Conservation (phyloP, 768 basidiomycete genomes). For the Phallus indusiatus region DNA sequence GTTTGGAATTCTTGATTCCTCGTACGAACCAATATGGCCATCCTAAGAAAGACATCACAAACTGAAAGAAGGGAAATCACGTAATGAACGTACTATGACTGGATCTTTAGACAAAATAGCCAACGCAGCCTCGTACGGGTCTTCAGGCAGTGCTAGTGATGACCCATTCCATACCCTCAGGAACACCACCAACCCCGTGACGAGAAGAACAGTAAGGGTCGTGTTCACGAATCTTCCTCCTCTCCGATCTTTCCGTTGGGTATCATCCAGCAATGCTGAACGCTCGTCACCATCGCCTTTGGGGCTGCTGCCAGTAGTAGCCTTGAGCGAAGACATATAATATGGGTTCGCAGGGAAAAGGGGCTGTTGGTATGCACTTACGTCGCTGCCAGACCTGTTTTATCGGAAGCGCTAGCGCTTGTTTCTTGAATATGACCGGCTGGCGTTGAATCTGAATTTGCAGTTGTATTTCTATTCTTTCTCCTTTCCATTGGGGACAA, state of each 20-base stretch:
- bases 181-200: conserved; percentile 34
- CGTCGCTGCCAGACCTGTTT: no score
- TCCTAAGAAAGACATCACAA: conserved; percentile 39
- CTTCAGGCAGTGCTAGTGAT: conserved; percentile 47
- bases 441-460: no score
- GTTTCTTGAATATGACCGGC: no score
- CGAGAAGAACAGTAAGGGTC: conserved; percentile 24
- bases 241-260: background rate
- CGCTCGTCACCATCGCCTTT: background rate
- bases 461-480: no score
- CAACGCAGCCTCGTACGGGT: conserved; percentile 51
- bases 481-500: no score
- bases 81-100: conserved; percentile 49
- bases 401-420: no score
- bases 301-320: no score
- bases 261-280: background rate
- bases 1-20: no score
- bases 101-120: conserved; percentile 52
- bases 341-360: no score
- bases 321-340: no score
- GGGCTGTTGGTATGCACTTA: no score
- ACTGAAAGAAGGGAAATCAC: background rate
- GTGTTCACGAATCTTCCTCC: background rate
- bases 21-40: conserved; percentile 51
- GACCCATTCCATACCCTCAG: conserved; percentile 33